These are phyloP conservation scores for Mycena sanguinolenta DNA, from an alignment of 768 basidiomycete genomes.

Conservation along the genomic window DNA sequence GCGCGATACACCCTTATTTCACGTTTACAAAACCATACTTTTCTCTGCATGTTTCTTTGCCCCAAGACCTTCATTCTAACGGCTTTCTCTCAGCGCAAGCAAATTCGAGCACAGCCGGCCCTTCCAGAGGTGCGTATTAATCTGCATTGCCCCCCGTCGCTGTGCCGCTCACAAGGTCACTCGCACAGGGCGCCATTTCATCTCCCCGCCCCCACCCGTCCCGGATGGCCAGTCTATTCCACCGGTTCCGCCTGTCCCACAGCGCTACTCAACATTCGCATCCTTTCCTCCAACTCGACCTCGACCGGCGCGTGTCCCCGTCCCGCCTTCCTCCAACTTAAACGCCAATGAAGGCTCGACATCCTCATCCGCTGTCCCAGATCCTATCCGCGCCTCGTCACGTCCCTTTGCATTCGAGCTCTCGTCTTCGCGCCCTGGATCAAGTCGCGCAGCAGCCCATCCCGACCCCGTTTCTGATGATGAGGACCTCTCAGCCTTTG, in stretches of 20 bases:
- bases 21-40: background rate
- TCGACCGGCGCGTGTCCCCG: conserved; percentile 48
- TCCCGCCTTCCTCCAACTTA: conserved; percentile 62
- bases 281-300: conserved; percentile 52
- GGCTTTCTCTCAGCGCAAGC: background rate
- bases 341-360: conserved; percentile 52
- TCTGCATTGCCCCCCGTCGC: background rate
- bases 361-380: conserved; percentile 45
- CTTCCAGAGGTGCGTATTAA: background rate
- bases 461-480: background rate
- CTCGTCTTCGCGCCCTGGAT: conserved; percentile 29
- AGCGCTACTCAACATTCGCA: conserved; percentile 47
- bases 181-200: conserved; percentile 41
- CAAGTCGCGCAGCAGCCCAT: no score
- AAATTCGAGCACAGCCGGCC: background rate
- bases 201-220: conserved; percentile 63
- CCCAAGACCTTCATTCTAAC: background rate
- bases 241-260: conserved; percentile 68
- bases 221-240: conserved; percentile 54
- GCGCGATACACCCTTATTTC: no score
- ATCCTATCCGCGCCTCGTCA: conserved; percentile 41
- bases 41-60: background rate
- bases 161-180: background rate
- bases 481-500: background rate
- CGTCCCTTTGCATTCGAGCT: conserved; percentile 18